Percentiles rank a stretch among this genome's conserved stretches.
Evolutionary conservation across 176 grass and related monocot genomes (phyloP).

Genomic region (Eragrostis nindensis): DNA sequence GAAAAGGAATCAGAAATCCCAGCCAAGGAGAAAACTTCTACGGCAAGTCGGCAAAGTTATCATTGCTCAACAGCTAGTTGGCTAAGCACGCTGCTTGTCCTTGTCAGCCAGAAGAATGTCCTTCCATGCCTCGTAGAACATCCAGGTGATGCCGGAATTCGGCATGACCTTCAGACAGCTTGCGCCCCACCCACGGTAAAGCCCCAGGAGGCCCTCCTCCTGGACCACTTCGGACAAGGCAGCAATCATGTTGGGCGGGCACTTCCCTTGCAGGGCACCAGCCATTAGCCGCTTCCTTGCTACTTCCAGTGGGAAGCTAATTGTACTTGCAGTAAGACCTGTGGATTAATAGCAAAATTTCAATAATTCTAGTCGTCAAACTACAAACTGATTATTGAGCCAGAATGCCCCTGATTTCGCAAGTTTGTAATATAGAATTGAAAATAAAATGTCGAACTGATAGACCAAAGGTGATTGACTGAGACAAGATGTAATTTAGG

Average conservation of each 20-base stretch:
- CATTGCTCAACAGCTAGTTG: not conserved
- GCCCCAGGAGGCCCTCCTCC: constrained; percentile 60
- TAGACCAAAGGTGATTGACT: constrained; percentile 13
- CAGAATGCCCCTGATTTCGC: not conserved
- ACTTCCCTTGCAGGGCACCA: constrained; percentile 67
- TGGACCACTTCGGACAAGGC: constrained; percentile 69
- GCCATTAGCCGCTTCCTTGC: constrained; percentile 92
- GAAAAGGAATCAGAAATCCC: constrained; percentile 1
- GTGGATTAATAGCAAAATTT: constrained; percentile 1
- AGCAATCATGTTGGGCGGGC: constrained; percentile 76
- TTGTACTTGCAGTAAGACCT: constrained; percentile 86
- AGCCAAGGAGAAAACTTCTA: constrained; percentile 2
- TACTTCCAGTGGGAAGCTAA: constrained; percentile 90
- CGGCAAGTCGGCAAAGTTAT: not conserved
- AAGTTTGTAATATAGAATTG: not conserved
- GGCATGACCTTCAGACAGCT: constrained; percentile 97
- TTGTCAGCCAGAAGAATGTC: constrained; percentile 60
- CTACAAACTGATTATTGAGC: not conserved
- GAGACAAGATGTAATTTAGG: not conserved
- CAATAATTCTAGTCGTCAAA: constrained; percentile 22
- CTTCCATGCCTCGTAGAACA: constrained; percentile 98
- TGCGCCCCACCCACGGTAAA: constrained; percentile 88
- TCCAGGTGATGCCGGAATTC: constrained; percentile 88
- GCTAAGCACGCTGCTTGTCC: constrained; percentile 3
- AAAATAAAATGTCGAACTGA: not conserved